phyloP scores from a whole-genome alignment of 139 green algal genomes.

The Coelastrella sp. region DNA sequence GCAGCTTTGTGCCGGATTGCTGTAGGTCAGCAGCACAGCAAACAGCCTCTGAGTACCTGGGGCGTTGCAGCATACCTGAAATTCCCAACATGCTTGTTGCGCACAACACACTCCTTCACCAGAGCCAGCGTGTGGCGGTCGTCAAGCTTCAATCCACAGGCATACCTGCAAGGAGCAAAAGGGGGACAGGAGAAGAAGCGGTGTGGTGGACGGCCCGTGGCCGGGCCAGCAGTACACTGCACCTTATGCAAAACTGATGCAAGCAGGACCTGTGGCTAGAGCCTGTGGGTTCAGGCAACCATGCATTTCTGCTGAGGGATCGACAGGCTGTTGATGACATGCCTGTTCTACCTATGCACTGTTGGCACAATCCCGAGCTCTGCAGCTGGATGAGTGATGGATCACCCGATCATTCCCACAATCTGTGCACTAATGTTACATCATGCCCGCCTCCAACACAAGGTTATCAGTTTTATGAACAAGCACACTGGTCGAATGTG shows the following conservation, averaged over 20 bases:
- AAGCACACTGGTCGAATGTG: no score
- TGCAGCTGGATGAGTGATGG: no score
- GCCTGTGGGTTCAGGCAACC: no score
- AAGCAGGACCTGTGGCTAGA: no score
- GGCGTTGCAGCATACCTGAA: conserved; percentile 43
- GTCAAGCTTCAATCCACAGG: conserved; percentile 51
- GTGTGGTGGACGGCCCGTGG: not conserved
- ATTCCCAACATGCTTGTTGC: conserved; percentile 59
- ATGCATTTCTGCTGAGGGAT: no score
- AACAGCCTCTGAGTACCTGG: not conserved
- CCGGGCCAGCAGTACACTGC: not conserved
- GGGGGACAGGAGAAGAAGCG: not conserved
- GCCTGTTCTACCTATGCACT: no score
- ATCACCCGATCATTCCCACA: not conserved
- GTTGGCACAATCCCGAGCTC: no score
- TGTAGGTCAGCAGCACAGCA: not conserved
- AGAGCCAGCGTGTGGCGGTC: conserved; percentile 54
- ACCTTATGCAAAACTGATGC: no score
- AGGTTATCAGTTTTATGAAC: not conserved
- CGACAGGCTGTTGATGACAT: no score
- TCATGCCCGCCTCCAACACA: not conserved
- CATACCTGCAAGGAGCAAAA: not conserved
- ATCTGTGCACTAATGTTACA: not conserved
- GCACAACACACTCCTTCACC: conserved; percentile 52
- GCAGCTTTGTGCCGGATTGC: not conserved